Conservation (phyloP, 306 rosid genomes). For the Lotus japonicus region DNA sequence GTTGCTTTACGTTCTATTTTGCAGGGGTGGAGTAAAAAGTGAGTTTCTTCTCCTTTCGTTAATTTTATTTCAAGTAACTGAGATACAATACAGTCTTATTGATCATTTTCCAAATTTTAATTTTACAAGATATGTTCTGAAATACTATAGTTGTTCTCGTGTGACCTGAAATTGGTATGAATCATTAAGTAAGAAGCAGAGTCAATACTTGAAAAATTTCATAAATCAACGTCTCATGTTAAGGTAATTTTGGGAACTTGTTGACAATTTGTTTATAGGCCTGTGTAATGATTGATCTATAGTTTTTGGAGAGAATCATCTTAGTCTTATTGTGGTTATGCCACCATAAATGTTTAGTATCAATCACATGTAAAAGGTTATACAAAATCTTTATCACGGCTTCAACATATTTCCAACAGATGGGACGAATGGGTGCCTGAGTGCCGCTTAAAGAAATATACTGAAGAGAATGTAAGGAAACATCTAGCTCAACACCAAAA, state of each 20-base stretch:
- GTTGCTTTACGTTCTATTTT: constrained; percentile 33
- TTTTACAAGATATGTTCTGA: neutral
- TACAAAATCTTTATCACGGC: constrained; percentile 42
- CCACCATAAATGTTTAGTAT: neutral
- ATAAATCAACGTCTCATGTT: constrained; percentile 1
- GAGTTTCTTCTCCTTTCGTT: constrained; percentile 36
- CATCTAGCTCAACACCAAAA: constrained; percentile 66
- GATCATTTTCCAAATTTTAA: neutral
- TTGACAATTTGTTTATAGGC: neutral
- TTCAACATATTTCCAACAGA: constrained; percentile 85
- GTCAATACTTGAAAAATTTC: neutral
- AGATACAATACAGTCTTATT: neutral
- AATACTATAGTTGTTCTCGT: neutral
- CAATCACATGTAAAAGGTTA: constrained; percentile 11
- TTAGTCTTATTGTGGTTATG: neutral
- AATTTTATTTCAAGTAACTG: constrained; percentile 18
- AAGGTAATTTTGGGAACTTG: constrained; percentile 13
- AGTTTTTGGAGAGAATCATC: neutral
- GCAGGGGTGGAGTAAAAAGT: constrained; percentile 99
- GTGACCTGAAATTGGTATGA: neutral
- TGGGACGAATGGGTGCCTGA: constrained; percentile 97
- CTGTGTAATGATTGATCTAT: constrained; percentile 12
- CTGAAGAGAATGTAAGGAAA: constrained; percentile 63
- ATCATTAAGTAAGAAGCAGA: neutral
- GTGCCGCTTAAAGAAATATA: constrained; percentile 70